These are phyloP conservation scores for Calonectria pauciramosa DNA, from an alignment of 2,329 filamentous ascomycete genomes.

Conservation along the genomic window DNA sequence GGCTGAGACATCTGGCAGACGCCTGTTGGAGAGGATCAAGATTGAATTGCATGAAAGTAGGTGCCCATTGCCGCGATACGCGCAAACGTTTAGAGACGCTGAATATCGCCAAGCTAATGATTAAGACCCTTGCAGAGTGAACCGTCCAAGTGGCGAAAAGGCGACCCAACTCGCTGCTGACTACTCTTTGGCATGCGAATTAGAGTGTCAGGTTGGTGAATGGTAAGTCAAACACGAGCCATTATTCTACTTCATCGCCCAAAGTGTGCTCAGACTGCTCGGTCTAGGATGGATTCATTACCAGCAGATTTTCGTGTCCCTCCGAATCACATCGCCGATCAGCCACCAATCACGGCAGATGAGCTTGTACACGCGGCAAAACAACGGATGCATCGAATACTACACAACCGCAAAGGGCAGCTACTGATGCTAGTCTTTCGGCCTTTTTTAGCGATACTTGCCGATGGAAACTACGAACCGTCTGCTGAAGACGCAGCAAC, in stretches of 20 bases:
- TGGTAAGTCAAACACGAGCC: not conserved
- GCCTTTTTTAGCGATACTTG: not conserved
- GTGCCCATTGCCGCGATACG: not conserved
- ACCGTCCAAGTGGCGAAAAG: not conserved
- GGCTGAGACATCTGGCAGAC: not conserved
- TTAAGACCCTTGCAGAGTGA: not conserved
- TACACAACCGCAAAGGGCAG: not conserved
- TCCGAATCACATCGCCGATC: not conserved
- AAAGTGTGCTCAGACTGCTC: not conserved
- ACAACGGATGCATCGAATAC: not conserved
- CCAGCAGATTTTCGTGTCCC: not conserved
- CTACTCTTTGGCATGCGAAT: not conserved
- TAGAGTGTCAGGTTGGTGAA: not conserved
- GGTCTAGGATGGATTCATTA: not conserved
- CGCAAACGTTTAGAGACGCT: not conserved
- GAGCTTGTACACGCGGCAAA: not conserved
- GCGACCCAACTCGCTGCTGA: not conserved
- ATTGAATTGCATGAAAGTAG: not conserved
- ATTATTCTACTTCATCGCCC: not conserved
- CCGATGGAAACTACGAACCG: not conserved
- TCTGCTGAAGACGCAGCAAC: not conserved
- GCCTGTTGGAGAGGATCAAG: not conserved
- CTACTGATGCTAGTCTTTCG: not conserved
- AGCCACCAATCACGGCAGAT: not conserved
- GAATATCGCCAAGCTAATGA: not conserved